phyloP scores from a whole-genome alignment of 768 basidiomycete genomes.

The Lactarius hengduanensis region DNA sequence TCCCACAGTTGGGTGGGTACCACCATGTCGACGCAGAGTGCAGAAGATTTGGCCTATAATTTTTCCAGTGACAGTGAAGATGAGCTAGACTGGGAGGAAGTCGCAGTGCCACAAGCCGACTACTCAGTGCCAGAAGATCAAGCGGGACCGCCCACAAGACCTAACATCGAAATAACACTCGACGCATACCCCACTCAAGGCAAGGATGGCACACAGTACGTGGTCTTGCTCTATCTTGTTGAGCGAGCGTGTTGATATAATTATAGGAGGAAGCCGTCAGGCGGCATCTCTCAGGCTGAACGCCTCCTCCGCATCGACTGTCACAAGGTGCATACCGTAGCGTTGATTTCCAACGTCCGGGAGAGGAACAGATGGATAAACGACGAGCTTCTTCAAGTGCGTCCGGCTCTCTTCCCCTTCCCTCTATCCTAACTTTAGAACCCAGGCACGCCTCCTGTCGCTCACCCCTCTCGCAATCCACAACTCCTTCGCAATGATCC shows the following conservation, averaged over 20 bases:
- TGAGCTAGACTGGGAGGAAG: slow-evolving; percentile 30
- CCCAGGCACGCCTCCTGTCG: slow-evolving; percentile 84
- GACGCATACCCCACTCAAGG: slow-evolving; percentile 43
- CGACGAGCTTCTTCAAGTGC: slow-evolving; percentile 77
- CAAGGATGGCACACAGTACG: slow-evolving; percentile 48
- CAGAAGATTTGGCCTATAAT: background rate
- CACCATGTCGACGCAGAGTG: slow-evolving; percentile 14
- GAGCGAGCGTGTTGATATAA: background rate
- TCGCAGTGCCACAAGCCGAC: slow-evolving; percentile 20
- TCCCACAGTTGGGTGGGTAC: slow-evolving; percentile 12
- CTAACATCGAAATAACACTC: slow-evolving; percentile 72
- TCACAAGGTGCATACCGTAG: slow-evolving; percentile 87
- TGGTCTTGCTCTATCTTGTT: slow-evolving; percentile 24
- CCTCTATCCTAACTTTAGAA: slow-evolving; percentile 20
- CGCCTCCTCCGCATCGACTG: slow-evolving; percentile 71
- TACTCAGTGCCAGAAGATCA: slow-evolving; percentile 18
- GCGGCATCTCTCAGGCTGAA: slow-evolving; percentile 56
- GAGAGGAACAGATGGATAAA: slow-evolving; percentile 83
- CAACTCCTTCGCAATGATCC: slow-evolving; percentile 76
- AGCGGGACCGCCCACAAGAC: slow-evolving; percentile 36
- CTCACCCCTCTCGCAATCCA: slow-evolving; percentile 79
- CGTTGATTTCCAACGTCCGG: slow-evolving; percentile 71
- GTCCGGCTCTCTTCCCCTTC: slow-evolving; percentile 30
- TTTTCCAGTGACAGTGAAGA: slow-evolving; percentile 21
- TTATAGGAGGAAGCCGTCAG: slow-evolving; percentile 40